Base-by-base conservation (phyloP, 2,329 filamentous ascomycete species). In the Ilyonectria robusta region DNA sequence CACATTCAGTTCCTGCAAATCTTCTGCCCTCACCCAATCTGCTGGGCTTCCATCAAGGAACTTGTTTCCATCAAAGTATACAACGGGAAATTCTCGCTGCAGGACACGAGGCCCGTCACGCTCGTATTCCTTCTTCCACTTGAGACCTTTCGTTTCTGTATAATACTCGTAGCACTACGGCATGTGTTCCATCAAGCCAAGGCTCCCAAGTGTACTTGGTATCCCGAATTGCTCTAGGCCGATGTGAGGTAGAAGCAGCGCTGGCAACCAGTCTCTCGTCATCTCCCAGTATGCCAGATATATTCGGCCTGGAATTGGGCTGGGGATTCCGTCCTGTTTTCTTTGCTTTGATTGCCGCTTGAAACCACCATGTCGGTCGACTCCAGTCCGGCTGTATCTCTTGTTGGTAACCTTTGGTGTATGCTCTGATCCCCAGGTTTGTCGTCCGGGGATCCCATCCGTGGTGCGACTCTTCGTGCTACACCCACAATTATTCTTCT, bases 121-220 rank as follows among this genome's bases (percentile, higher is more conserved):
- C 23, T 50, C 46, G 3, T 62, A 62, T 29, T 31, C 51, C 3
- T 54, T 11, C 19, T 50, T 37, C 60, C 60, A 62, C 23, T 57
- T 26, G 33, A 63, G 10, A 6, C 19, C 47, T 53, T 59, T 54
- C 9, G 33, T 51, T 11, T 26, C 13, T 1, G n/a, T 19, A 13
- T 68, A 59, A n/a, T 59, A 44, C 7, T 54, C 19, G 23, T 68
- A 66, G 29, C 66, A 68, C 15, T 59, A 40, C 5, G 66, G 66
- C 0, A 68, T 31, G 17, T 58, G 44, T 8, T 59, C 48, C 15
- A 55, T 48, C n/a, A 68, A 47, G 13, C 58, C 66, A 1, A 68
- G 37, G 35, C 50, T 60, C 53, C 62, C 47, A 7, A 61, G 47
- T 6, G 58, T 58, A 8, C 31, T 35, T 7, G 58, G n/a, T 8